A percentile compares a stretch with the other conserved stretches of the same genome.
Evolutionary conservation across 2,329 filamentous ascomycete genomes (phyloP).

Genomic region (Zasmidium angulare): DNA sequence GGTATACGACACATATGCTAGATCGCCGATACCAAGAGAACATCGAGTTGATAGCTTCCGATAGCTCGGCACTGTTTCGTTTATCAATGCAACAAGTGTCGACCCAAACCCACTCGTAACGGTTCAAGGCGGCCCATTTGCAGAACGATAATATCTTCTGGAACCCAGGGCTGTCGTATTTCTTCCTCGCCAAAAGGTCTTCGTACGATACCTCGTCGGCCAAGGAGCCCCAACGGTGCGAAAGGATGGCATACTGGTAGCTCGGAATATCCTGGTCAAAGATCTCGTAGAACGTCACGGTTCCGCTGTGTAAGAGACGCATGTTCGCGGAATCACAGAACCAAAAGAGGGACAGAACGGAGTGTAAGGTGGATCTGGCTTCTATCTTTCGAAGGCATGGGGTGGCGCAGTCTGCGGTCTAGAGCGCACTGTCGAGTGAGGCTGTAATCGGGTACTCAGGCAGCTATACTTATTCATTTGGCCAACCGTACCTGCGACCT

Average conservation of each 20-base stretch:
- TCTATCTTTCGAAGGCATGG: no score
- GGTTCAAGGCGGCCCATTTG: slow-evolving; percentile 2
- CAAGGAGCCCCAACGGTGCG: slow-evolving; percentile 8
- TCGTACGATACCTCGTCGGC: slow-evolving; percentile 9
- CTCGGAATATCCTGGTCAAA: slow-evolving; percentile 3
- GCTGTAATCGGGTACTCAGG: no score
- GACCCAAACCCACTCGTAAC: slow-evolving; percentile 35
- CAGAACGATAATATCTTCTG: slow-evolving; percentile 12
- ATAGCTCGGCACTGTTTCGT: not conserved
- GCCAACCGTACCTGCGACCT: no score
- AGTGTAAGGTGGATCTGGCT: no score
- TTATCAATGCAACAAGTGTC: slow-evolving; percentile 21
- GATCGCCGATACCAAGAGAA: not conserved
- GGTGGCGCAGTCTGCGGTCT: no score
- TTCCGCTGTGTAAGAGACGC: slow-evolving; percentile 10
- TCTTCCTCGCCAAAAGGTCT: not conserved
- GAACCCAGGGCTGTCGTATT: slow-evolving; percentile 9
- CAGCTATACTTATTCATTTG: no score
- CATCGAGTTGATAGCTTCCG: not conserved
- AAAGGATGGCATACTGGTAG: slow-evolving; percentile 9
- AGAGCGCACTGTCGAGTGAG: no score
- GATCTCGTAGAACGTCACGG: slow-evolving; percentile 7
- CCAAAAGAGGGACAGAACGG: no score
- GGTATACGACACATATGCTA: not conserved
- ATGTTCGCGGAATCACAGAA: not conserved